Evolutionary conservation across 1,284 basidiomycete genomes (phyloP).

Genomic region (Leccinum fuscescens): DNA sequence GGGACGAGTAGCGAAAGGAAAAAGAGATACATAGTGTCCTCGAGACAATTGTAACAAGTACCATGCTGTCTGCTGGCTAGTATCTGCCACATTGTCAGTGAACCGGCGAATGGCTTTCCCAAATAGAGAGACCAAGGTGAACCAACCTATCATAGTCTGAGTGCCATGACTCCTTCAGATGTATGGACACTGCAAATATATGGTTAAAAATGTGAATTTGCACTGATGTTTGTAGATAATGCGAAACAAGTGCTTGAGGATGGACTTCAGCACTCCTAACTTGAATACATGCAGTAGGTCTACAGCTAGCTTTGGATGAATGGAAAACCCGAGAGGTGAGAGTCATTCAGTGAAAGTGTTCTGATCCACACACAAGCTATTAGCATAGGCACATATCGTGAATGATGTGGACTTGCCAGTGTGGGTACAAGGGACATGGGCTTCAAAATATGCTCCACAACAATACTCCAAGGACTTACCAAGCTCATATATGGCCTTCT

Average conservation of each 20-base stretch:
- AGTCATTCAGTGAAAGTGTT: no score
- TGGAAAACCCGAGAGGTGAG: no score
- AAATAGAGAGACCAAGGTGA: background rate
- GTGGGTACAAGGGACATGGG: background rate
- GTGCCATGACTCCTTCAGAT: background rate
- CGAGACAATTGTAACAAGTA: background rate
- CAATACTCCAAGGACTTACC: background rate
- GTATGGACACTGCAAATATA: background rate
- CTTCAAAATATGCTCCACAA: background rate
- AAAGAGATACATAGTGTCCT: no score
- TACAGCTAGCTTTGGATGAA: no score
- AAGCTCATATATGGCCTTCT: background rate
- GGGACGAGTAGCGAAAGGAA: no score
- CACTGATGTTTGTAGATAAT: no score
- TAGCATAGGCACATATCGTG: no score
- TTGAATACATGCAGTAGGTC: no score
- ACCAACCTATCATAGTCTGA: background rate
- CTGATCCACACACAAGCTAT: no score
- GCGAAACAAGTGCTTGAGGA: no score
- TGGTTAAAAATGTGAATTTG: background rate
- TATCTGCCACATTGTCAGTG: constrained; percentile 2
- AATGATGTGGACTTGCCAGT: background rate
- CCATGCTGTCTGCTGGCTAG: background rate
- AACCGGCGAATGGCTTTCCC: constrained; percentile 1
- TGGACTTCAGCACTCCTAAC: no score